Evolutionary conservation across 805 yeast species (phyloP), one percentile per base, ranked within the genome.

Genomic region (Candida argentea): DNA sequence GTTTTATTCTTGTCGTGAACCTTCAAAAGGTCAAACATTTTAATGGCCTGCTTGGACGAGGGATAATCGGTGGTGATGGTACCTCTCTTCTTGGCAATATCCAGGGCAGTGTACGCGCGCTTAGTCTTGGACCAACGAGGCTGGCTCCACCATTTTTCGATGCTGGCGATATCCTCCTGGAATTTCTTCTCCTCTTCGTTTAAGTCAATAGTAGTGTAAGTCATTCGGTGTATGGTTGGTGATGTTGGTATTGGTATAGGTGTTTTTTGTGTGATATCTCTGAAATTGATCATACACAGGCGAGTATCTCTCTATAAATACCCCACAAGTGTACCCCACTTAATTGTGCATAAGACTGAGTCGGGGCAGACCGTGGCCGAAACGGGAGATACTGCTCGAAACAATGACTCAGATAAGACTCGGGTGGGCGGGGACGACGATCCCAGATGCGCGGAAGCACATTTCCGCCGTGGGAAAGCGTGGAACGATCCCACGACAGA

Each of bases 81-180:
- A 27, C 94, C 87, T 55, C 96, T 80, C 71, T 87, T 84, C 41
- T 69, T 64, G 24, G 89, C 96, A 50, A 89, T 84, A 44, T 85
- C 94, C 52, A 77, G 84, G 19, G 96, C 80, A 24, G 83, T 55
- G 64, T 89, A 89, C 49, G 78, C 79, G 52, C 98, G 77, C 61
- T 78, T 84, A 43, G 94, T 82, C 45, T 77, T 72, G 33, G 57
- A 62, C 95, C 95, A 89, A 55, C 97, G 81, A 38, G 95, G 93
- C 50, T 78, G 71, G 6, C 81, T 48, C 97, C 97, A 89, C 97
- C 97, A 89, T 48, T 73, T 49, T 39, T 78, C 73, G 48, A 89
- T 76, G 22, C 74, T 82, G 20, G 68, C 65, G 33, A 84, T 79
- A 50, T 85, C 86, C 25, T 64, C 54, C 46, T 76, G 73, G 70